A percentile compares a stretch with the other conserved stretches of the same genome.
phyloP scores from a whole-genome alignment of 768 basidiomycete species.

The Baorangia bicolor region DNA sequence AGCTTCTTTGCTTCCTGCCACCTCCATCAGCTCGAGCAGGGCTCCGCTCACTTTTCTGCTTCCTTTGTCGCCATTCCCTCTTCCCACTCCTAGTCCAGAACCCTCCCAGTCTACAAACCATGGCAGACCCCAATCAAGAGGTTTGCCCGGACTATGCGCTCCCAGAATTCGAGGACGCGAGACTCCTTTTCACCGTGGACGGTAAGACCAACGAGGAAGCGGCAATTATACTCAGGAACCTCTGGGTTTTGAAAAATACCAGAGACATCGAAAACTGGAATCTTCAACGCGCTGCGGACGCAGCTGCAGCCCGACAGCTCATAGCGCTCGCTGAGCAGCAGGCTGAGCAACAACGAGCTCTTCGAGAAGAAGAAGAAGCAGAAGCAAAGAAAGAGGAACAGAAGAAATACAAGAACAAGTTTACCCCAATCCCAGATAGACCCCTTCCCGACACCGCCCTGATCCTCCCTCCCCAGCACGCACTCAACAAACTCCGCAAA shows the following conservation, averaged over 20 bases:
- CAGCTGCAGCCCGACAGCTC: not conserved
- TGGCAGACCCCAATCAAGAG: not conserved
- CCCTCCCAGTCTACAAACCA: too few relatives aligned
- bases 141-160: not conserved
- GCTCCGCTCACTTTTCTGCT: too few relatives aligned
- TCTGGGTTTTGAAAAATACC: not conserved
- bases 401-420: not conserved
- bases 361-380: not conserved
- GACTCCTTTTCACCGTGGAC: not conserved
- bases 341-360: not conserved
- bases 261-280: not conserved
- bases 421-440: not conserved
- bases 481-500: not conserved
- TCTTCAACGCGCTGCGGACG: not conserved
- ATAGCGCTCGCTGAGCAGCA: not conserved
- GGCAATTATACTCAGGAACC: not conserved
- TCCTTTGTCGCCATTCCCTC: too few relatives aligned
- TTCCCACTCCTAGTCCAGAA: too few relatives aligned
- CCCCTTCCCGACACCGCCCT: rapidly evolving
- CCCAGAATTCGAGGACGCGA: not conserved
- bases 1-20: too few relatives aligned
- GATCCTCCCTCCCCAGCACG: not conserved
- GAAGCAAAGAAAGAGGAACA: not conserved
- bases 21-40: too few relatives aligned
- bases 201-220: not conserved